A percentile compares a stretch with the other conserved stretches of the same genome.
Evolutionary conservation across 176 grass and related monocot genomes (phyloP).

Genomic region (Bonia amplexicaulis): DNA sequence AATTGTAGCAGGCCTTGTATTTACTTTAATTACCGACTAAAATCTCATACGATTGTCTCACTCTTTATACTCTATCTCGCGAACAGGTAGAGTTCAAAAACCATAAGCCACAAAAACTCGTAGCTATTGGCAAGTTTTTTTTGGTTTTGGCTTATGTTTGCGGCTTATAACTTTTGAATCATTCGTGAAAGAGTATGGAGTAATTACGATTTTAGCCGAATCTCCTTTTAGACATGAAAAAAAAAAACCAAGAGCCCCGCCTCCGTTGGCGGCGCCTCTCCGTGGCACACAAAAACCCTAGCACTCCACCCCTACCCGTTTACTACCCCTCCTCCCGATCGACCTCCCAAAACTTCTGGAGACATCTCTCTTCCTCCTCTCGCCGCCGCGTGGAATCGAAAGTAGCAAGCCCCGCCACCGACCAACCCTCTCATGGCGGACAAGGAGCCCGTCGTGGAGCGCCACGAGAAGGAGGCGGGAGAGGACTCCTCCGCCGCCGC

Average conservation of each 20-base stretch:
- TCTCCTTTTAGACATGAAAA: too few species aligned
- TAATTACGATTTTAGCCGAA: too few species aligned
- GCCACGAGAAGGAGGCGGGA: constrained; percentile 11
- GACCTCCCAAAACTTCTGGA: not conserved
- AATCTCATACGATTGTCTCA: too few species aligned
- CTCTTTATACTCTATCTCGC: too few species aligned
- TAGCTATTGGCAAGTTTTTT: too few species aligned
- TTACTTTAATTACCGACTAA: too few species aligned
- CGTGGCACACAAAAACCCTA: constrained; percentile 38
- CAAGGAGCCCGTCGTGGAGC: constrained; percentile 44
- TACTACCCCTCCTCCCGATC: not conserved
- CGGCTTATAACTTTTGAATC: too few species aligned
- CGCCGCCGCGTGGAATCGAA: constrained; percentile 1
- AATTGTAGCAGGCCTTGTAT: too few species aligned
- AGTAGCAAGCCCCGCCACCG: not conserved
- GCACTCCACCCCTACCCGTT: not conserved
- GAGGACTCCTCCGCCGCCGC: constrained; percentile 21
- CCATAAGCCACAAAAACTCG: too few species aligned
- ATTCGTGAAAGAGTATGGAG: too few species aligned
- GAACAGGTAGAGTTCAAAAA: too few species aligned
- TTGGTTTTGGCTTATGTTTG: too few species aligned
- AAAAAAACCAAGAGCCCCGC: not conserved
- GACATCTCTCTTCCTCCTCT: not conserved
- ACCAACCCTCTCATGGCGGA: constrained; percentile 31
- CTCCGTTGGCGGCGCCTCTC: constrained; percentile 3